Percentiles rank a stretch among this genome's conserved stretches.
Evolutionary conservation across 2,329 filamentous ascomycete genomes (phyloP).

Genomic region (Talaromyces sp.): DNA sequence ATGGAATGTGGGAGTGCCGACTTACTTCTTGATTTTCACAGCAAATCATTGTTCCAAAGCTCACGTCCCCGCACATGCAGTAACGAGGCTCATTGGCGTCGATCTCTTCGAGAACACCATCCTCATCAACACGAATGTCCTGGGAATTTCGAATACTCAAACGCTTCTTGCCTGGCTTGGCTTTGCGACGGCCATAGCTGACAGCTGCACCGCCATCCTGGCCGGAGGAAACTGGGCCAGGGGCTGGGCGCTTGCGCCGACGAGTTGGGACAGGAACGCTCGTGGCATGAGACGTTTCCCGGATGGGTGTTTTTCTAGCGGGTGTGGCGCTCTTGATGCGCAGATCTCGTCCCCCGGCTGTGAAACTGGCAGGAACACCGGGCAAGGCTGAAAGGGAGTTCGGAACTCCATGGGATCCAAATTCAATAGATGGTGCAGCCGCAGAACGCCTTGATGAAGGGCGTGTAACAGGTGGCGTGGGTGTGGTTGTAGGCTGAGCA

Average conservation of each 20-base stretch:
- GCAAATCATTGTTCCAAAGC: slow-evolving; percentile 66
- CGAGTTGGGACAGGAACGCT: slow-evolving; percentile 39
- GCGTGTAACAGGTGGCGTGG: slow-evolving; percentile 37
- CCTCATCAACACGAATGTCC: slow-evolving; percentile 50
- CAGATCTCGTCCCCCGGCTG: slow-evolving; percentile 34
- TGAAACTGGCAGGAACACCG: slow-evolving; percentile 13
- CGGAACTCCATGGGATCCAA: too few species aligned
- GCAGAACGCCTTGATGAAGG: slow-evolving; percentile 39
- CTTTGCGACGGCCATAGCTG: slow-evolving; percentile 62
- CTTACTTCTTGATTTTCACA: slow-evolving; percentile 64
- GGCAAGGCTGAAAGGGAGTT: too few species aligned
- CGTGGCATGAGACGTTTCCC: slow-evolving; percentile 45
- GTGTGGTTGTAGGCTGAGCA: slow-evolving; percentile 22
- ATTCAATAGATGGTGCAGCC: slow-evolving; percentile 31
- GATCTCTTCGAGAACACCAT: slow-evolving; percentile 54
- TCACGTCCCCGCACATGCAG: slow-evolving; percentile 66
- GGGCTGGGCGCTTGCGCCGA: slow-evolving; percentile 62
- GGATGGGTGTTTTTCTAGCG: slow-evolving; percentile 41
- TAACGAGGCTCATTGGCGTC: slow-evolving; percentile 66
- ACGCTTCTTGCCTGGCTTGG: slow-evolving; percentile 51
- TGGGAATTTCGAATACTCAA: slow-evolving; percentile 44
- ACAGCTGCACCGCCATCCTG: slow-evolving; percentile 64
- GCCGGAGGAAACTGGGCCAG: slow-evolving; percentile 60
- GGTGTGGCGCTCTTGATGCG: slow-evolving; percentile 48
- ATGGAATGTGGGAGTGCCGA: slow-evolving; percentile 3